Conservation (phyloP, 202 grass and related monocot genomes). For the Brachypodium distachyon region DNA sequence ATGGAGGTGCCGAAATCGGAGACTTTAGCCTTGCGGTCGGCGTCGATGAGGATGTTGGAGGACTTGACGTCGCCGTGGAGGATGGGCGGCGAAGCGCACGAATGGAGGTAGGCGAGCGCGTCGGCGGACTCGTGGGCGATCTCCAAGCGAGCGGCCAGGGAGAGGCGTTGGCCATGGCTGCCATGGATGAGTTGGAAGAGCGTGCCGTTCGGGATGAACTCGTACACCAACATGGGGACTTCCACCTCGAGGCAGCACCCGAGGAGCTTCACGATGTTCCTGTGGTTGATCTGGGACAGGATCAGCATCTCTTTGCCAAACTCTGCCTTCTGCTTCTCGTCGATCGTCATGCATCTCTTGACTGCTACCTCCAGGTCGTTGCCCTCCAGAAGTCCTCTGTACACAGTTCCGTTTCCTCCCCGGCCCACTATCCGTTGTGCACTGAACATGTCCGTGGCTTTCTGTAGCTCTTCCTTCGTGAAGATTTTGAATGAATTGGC, state of each 20-base stretch:
- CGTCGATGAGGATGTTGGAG: conserved; percentile 34
- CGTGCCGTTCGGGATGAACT: conserved; percentile 36
- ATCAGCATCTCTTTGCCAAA: conserved; percentile 44
- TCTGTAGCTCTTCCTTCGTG: conserved; percentile 16
- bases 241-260: too few species aligned
- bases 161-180: background rate
- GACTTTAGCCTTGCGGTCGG: conserved; percentile 26
- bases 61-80: conserved; percentile 47
- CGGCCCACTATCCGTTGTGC: background rate
- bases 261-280: too few species aligned
- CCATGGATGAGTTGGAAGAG: conserved; percentile 28
- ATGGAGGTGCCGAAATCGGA: conserved; percentile 35
- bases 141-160: conserved; percentile 17
- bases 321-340: conserved; percentile 30
- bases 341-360: conserved; percentile 29
- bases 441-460: conserved; percentile 26
- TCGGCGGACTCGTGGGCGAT: conserved; percentile 40
- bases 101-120: conserved; percentile 32
- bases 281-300: conserved; percentile 28
- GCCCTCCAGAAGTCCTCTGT: conserved; percentile 25
- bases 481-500: conserved; percentile 24
- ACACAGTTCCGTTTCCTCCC: conserved; percentile 35
- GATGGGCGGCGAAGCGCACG: conserved; percentile 28
- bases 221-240: too few species aligned
- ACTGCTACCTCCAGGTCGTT: background rate